A percentile compares a stretch with the other conserved stretches of the same genome.
Conservation (phyloP, 768 basidiomycete species). For the Lyophyllum shimeji region DNA sequence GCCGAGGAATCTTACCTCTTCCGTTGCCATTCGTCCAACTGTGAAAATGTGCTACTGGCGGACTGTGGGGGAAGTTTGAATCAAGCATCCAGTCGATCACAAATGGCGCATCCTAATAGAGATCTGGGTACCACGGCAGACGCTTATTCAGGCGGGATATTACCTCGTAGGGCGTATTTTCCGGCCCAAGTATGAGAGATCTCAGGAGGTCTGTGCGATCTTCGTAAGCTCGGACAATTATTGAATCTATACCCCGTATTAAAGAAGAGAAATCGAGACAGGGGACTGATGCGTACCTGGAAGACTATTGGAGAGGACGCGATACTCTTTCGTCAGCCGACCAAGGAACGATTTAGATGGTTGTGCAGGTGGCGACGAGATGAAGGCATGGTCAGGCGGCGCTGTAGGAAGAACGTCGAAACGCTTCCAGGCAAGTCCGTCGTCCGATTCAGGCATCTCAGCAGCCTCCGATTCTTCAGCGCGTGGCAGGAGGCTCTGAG, state of each 20-base stretch:
- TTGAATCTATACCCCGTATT: constrained; percentile 57
- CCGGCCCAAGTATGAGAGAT: constrained; percentile 87
- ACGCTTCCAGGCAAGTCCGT: constrained; percentile 65
- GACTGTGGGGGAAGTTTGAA: constrained; percentile 78
- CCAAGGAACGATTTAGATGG: constrained; percentile 73
- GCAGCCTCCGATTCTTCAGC: not conserved
- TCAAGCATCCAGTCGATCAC: constrained; percentile 93
- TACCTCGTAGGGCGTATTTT: constrained; percentile 80
- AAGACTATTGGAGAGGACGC: constrained; percentile 71
- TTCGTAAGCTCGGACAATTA: constrained; percentile 88
- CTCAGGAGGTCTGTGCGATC: constrained; percentile 86
- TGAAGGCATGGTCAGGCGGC: constrained; percentile 83
- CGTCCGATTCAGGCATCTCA: constrained; percentile 20
- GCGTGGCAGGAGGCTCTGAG: not conserved
- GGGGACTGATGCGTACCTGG: constrained; percentile 60
- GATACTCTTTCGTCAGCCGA: constrained; percentile 83
- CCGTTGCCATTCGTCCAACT: constrained; percentile 97
- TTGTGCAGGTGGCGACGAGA: constrained; percentile 55
- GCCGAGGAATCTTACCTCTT: constrained; percentile 50
- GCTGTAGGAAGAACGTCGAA: constrained; percentile 78
- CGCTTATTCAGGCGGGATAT: no score
- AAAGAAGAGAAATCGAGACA: not conserved
- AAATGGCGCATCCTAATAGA: constrained; percentile 79
- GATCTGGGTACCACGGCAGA: no score
- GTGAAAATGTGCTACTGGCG: constrained; percentile 86